These are phyloP conservation scores for Backusella tuberculispora DNA, from an alignment of 192 early-diverging fungal species.

Conservation along the genomic window DNA sequence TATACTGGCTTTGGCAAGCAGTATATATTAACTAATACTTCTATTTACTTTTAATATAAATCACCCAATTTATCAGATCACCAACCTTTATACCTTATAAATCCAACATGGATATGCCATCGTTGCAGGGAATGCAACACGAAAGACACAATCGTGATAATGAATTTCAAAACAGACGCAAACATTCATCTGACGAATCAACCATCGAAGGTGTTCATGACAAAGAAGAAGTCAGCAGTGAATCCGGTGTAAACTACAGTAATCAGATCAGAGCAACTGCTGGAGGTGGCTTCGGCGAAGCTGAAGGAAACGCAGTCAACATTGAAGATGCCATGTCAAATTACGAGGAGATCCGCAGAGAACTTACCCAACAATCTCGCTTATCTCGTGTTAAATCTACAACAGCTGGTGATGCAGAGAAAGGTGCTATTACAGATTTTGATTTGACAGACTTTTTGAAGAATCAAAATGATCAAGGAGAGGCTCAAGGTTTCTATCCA, in stretches of 20 bases:
- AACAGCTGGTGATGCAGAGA: constrained; percentile 33
- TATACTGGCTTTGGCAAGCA: constrained; percentile 2
- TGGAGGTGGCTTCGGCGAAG: constrained; percentile 38
- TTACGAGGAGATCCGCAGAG: constrained; percentile 34
- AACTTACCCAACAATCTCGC: constrained; percentile 35
- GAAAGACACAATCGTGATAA: neutral
- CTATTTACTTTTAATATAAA: neutral
- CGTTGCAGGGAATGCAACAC: constrained; percentile 19
- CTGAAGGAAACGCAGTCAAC: constrained; percentile 40
- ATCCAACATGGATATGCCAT: constrained; percentile 23
- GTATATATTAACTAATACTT: neutral
- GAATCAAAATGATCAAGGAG: constrained; percentile 32
- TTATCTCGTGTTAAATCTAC: constrained; percentile 23
- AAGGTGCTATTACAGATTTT: constrained; percentile 37
- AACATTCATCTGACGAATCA: constrained; percentile 1
- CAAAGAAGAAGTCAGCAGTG: constrained; percentile 17
- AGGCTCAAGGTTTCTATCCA: constrained; percentile 46
- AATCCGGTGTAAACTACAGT: neutral
- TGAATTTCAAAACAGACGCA: neutral
- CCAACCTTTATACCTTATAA: neutral
- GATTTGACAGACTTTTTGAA: constrained; percentile 46
- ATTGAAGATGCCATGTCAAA: constrained; percentile 31
- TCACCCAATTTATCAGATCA: neutral
- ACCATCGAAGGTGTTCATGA: constrained; percentile 21
- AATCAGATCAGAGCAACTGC: constrained; percentile 8